Conservation (phyloP, 345 rosid genomes). For the Gossypium sturtianum region DNA sequence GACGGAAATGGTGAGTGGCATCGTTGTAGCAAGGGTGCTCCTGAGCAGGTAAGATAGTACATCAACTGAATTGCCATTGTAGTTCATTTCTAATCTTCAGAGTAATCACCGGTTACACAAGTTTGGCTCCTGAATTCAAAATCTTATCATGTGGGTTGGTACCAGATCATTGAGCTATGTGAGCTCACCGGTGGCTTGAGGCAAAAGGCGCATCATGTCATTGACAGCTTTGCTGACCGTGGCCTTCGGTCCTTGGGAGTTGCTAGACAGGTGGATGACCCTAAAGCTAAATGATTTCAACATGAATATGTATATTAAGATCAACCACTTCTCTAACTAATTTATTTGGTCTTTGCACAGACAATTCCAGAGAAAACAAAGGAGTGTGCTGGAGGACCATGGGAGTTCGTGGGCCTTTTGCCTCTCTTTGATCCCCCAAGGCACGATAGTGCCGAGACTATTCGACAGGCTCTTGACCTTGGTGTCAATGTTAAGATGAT, state of each 20-base stretch:
- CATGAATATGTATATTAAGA: background rate
- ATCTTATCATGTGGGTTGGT: background rate
- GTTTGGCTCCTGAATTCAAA: background rate
- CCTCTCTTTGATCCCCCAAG: conserved; percentile 94
- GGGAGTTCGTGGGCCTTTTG: conserved; percentile 90
- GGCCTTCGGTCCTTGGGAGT: conserved; percentile 86
- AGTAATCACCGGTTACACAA: background rate
- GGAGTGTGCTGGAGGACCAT: conserved; percentile 64
- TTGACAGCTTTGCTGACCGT: conserved; percentile 62
- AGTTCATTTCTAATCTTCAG: background rate
- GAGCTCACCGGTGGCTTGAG: conserved; percentile 45
- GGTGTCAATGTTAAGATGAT: conserved; percentile 91
- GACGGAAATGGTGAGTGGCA: conserved; percentile 72
- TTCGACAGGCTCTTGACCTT: conserved; percentile 68
- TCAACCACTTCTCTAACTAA: background rate
- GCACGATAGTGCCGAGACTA: conserved; percentile 82
- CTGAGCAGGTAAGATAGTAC: conserved; percentile 61
- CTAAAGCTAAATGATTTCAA: background rate
- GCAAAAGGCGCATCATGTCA: conserved; percentile 53
- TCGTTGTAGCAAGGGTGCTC: conserved; percentile 88
- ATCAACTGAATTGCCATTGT: background rate
- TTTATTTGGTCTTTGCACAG: conserved; percentile 25
- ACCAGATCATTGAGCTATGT: conserved; percentile 74
- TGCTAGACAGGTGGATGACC: conserved; percentile 55
- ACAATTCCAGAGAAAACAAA: conserved; percentile 62